Evolutionary conservation across 305 asterid species (phyloP), one percentile per base, ranked within the genome.

Genomic region (Fraxinus ornus): DNA sequence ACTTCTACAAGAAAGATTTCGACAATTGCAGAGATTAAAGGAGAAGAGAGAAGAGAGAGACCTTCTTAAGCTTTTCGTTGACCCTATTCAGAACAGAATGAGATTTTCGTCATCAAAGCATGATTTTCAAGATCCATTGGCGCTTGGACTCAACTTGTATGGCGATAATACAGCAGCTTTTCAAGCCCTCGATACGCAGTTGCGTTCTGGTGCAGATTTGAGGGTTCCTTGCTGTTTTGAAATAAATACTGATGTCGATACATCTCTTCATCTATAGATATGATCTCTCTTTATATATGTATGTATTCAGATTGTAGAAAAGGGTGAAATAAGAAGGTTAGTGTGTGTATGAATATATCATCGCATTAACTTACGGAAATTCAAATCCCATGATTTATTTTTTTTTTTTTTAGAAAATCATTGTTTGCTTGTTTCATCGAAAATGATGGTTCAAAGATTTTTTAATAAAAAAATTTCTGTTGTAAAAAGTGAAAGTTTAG

Each of bases 221-320:
- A 81, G 76, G 75, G 83, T 85, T 28, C 32, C 81, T 71, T 85
- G 32, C 39, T 75, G 47, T 60, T 78, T 77, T 8, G 87, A 84
- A 66, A 85, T 76, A 19, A 32, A 32, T 32, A 19, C 80, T 37
- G 90, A 90, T 75, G 91, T 84, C 12, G 91, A 90, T 84, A 90
- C 93, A 4, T 90, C 91, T 36, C 92, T 90, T 85, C 93, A 81
- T 83, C 88, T 90, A 81, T 90, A 86, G 74, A 71, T 32, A 13
- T 37, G 44, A 37, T 37, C 44, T 37, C 44, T 37, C 44, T 37
- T 37, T 37, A 37, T 37, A 37, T 37, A 37, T 37, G 10, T 37
- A 37, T 13, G 57, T 13, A 47, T 47, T 13, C 57, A 47, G 57
- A 12, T 3, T 47, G 57, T 47, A 47, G 57, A 47, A 47, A 47